These are phyloP conservation scores for Omphalea diandra DNA, from an alignment of 441 rosid species.

Conservation along the genomic window DNA sequence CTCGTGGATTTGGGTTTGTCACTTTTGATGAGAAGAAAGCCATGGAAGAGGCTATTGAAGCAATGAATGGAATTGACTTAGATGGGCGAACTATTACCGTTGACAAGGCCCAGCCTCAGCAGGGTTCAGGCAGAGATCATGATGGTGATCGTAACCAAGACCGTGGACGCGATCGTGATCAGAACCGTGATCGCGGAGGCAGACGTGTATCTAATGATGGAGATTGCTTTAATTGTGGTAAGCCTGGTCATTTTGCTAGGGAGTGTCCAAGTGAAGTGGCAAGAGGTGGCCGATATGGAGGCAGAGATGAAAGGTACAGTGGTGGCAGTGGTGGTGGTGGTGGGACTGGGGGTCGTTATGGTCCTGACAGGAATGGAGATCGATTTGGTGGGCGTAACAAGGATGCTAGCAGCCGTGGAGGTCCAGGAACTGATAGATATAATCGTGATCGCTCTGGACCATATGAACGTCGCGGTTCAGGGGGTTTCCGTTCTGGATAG, in stretches of 20 bases:
- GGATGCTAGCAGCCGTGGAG: conserved; percentile 74
- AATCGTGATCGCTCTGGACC: conserved; percentile 82
- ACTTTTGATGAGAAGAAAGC: conserved; percentile 81
- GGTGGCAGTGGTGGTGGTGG: conserved; percentile 43
- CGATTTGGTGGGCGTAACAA: conserved; percentile 68
- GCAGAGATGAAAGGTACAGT: conserved; percentile 53
- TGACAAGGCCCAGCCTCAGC: conserved; percentile 91
- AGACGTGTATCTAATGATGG: conserved; percentile 62
- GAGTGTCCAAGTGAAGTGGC: conserved; percentile 79
- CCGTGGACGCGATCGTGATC: conserved; percentile 49
- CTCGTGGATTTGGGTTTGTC: conserved; percentile 97
- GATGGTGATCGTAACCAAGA: conserved; percentile 60
- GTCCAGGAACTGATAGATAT: conserved; percentile 65
- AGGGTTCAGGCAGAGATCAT: conserved; percentile 72
- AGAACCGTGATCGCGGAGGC: conserved; percentile 45
- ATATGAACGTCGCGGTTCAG: conserved; percentile 73
- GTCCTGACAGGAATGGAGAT: conserved; percentile 85
- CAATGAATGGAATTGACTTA: conserved; percentile 88
- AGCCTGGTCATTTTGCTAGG: conserved; percentile 94
- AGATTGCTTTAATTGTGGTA: conserved; percentile 90
- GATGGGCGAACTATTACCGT: conserved; percentile 92
- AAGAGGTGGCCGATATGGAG: conserved; percentile 64
- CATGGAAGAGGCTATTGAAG: conserved; percentile 91
- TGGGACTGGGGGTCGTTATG: conserved; percentile 71
- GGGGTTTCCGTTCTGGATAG: conserved; percentile 54